Evolutionary conservation across 805 yeast genomes (phyloP).

Genomic region (Wickerhamiella bombiphila): DNA sequence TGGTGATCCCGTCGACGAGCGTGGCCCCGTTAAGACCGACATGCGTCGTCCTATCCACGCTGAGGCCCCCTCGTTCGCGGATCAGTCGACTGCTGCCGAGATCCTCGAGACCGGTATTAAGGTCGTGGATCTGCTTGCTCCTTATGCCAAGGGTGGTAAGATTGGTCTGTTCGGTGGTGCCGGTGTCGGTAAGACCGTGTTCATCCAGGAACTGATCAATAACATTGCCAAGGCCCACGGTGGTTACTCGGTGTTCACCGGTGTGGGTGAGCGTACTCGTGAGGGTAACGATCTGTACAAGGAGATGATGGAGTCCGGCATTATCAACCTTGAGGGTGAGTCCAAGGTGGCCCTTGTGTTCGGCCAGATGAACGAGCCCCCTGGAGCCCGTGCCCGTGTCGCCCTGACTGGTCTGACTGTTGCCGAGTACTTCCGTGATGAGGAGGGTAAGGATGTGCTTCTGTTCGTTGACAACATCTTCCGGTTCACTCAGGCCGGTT

Average conservation of each 20-base stretch:
- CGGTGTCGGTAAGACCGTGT: conserved; percentile 99
- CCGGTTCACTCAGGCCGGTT: conserved; percentile 99
- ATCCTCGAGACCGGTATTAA: conserved; percentile 98
- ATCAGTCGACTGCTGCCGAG: conserved; percentile 96
- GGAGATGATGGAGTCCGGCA: conserved; percentile 99
- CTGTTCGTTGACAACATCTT: conserved; percentile 98
- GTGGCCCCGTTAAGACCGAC: conserved; percentile 93
- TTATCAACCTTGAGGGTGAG: conserved; percentile 98
- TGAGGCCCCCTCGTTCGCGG: conserved; percentile 91
- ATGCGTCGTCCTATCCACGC: conserved; percentile 97
- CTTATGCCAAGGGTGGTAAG: conserved; percentile 99
- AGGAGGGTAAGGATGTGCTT: conserved; percentile 99
- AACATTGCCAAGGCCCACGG: conserved; percentile 99
- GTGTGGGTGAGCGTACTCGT: conserved; percentile 99
- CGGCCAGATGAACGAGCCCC: conserved; percentile 99
- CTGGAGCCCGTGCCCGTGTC: conserved; percentile 99
- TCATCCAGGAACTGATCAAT: conserved; percentile 98
- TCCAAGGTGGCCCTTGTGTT: conserved; percentile 98
- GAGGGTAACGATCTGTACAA: conserved; percentile 99
- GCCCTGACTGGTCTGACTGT: conserved; percentile 99
- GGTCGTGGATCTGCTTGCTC: conserved; percentile 98
- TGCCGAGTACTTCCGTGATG: conserved; percentile 99
- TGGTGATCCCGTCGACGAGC: conserved; percentile 99
- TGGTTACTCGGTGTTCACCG: conserved; percentile 99
- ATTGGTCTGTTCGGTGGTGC: conserved; percentile 99